Evolutionary conservation across 1,139 yeast genomes (phyloP), one percentile per base, ranked within the genome.

Genomic region (Entelexis sorbosivorans): DNA sequence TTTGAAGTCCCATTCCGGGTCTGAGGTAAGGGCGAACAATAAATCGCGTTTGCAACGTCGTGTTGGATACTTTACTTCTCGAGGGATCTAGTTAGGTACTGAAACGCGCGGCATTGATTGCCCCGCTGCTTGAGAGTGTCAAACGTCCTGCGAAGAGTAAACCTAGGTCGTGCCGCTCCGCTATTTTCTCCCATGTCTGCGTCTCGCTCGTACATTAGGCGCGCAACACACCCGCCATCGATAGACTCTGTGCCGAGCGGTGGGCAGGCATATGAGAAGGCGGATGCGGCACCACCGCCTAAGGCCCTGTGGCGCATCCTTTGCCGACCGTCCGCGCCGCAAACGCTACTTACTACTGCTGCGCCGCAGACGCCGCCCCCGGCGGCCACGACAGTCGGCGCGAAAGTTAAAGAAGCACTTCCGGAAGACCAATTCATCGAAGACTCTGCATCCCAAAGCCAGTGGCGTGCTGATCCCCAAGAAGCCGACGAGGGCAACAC

Each of bases 241-340:
- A 22, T 9, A 14, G 40, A n/a, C 32, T 6, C 14, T n/a, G 10
- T 5, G 13, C 32, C 43, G 2, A 16, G 9, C 22, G 22, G 5
- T 17, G 32, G 20, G 20, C 32, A 26, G 43, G 14, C 20, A n/a
- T 3, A 26, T 19, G 35, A 40, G 20, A 28, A 17, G 35, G 24
- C 26, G 44, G 35, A 6, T 5, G 44, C 44, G 35, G 44, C 44
- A 13, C 35, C 5, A 14, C 17, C 35, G 13, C 26, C 34, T 17
- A 28, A 31, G 11, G 16, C 44, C 2, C 35, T 40, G 10, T 40
- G 44, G 44, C 44, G 44, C 11, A 40, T 40, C 16, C 44, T 40
- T 5, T 40, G 44, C 35, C 10, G 14, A 8, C 34, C 44, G 4
- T 29, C 35, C 3, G 10, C 35, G 17, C 44, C 44, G 2, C 35